Conservation (phyloP, 2,329 filamentous ascomycete genomes). For the Aspergillus uvarum region DNA sequence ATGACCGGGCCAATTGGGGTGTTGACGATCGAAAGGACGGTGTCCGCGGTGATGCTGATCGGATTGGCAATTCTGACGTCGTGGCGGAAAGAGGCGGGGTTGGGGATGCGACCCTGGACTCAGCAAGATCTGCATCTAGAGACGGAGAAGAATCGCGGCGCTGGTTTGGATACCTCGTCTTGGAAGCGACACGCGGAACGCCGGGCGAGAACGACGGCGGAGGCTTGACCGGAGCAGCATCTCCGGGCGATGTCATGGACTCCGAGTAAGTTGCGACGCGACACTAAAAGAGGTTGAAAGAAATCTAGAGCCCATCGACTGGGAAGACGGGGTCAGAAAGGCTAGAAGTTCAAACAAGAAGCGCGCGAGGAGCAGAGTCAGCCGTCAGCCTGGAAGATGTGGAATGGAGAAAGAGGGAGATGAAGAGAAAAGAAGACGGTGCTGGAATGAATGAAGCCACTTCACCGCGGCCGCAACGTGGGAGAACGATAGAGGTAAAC, state of each 20-base stretch:
- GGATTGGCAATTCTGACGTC: conserved; percentile 65
- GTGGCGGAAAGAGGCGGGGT: conserved; percentile 56
- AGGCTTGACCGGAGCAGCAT: conserved; percentile 65
- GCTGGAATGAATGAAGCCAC: conserved; percentile 17
- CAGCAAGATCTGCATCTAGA: conserved; percentile 46
- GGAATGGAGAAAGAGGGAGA: neutral
- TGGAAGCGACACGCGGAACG: conserved; percentile 60
- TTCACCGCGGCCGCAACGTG: conserved; percentile 19
- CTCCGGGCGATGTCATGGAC: conserved; percentile 68
- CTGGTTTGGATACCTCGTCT: conserved; percentile 55
- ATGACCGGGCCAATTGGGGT: conserved; percentile 48
- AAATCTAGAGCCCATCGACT: conserved; percentile 34
- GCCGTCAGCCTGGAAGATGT: neutral
- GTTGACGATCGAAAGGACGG: conserved; percentile 59
- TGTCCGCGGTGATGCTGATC: conserved; percentile 66
- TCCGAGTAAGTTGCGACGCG: conserved; percentile 31
- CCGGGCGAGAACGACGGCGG: conserved; percentile 69
- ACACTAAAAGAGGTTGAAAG: conserved; percentile 16
- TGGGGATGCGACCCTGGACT: conserved; percentile 58
- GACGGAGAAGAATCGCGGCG: conserved; percentile 52
- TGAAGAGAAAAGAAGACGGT: conserved; percentile 3
- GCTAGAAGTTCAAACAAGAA: neutral
- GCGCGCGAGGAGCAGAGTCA: neutral
- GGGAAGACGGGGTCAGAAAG: neutral
- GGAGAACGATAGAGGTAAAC: conserved; percentile 11